Evolutionary conservation across 495 filamentous ascomycete genomes (phyloP), one percentile per base, ranked within the genome.

Genomic region (Bacidia gigantensis): DNA sequence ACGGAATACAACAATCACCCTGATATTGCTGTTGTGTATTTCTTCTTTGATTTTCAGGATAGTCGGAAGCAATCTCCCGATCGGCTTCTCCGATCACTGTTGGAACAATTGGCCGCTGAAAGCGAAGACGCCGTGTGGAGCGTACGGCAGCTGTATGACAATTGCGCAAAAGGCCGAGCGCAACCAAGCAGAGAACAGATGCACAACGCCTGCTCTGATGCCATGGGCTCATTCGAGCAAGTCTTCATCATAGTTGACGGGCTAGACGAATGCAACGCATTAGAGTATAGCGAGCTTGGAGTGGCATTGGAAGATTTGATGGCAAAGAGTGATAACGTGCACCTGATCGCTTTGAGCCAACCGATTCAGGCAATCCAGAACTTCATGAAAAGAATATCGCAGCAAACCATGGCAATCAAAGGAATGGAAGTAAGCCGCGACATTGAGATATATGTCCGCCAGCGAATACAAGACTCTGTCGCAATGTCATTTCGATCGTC

Each of bases 21-120:
- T n/a, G 20, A 44, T 11, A 21, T 32, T 1, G 54, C 52, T 12
- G 26, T 62, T 3, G 44, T 52, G n/a, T 67, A 61, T 47, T 72
- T 64, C 32, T 64, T 66, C 51, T 69, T 69, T 49, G 64, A 67
- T 35, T 67, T 66, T 44, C 62, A 60, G 11, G 60, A 69, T 42
- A 32, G 20, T 32, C 50, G 55, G 1, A 67, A 69, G 52, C 61
- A 61, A 48, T 38, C 26, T 10, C 14, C 40, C 14, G 56, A 50
- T 1, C 50, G 55, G 0, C 48, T 67, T 26, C 17, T 68, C 12
- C 53, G 54, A 5, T 67, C 66, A 14, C 50, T 70, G 1, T 32
- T 67, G 26, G 49, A 14, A n/a, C 66, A 70, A 39, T 22, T 65
- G 11, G 60, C 46, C 43, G 41, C 32, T 0, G 47, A 56, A 43